A percentile compares a stretch with the other conserved stretches of the same genome.
phyloP scores from a whole-genome alignment of 1,284 basidiomycete genomes.

The Phaffia rhodozyma region DNA sequence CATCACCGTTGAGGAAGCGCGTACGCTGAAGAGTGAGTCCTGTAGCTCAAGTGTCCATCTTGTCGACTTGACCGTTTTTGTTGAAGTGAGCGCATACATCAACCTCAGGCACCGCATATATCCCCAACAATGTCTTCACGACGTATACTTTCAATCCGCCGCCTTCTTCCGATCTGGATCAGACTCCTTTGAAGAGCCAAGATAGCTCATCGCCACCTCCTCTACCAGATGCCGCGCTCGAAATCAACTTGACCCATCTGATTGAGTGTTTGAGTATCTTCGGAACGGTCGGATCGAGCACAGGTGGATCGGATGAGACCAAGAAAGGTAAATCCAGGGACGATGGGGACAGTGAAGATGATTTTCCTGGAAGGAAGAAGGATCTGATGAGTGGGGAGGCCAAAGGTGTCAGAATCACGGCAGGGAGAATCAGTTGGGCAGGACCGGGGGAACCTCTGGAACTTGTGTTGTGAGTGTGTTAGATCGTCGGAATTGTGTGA shows the following conservation, averaged over 20 bases:
- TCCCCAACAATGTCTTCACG: slow-evolving; percentile 65
- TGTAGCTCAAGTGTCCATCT: background rate
- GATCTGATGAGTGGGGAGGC: slow-evolving; percentile 25
- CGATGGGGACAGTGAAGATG: slow-evolving; percentile 42
- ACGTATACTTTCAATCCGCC: slow-evolving; percentile 52
- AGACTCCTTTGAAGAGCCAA: slow-evolving; percentile 25
- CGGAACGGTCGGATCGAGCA: slow-evolving; percentile 43
- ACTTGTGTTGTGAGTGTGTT: slow-evolving; percentile 56
- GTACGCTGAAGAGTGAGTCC: slow-evolving; percentile 55
- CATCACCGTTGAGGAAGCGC: slow-evolving; percentile 77
- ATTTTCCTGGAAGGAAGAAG: slow-evolving; percentile 30
- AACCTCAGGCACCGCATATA: slow-evolving; percentile 66
- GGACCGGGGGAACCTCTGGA: slow-evolving; percentile 68
- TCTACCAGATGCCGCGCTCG: slow-evolving; percentile 36
- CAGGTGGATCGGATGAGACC: slow-evolving; percentile 16
- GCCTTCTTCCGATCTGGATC: slow-evolving; percentile 26
- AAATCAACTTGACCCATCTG: slow-evolving; percentile 66
- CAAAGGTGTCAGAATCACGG: slow-evolving; percentile 40
- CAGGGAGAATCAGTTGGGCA: slow-evolving; percentile 70
- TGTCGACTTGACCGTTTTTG: background rate
- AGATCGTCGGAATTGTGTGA: background rate
- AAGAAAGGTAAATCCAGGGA: slow-evolving; percentile 11
- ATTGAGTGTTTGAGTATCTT: slow-evolving; percentile 87
- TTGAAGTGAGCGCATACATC: background rate
- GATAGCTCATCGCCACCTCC: slow-evolving; percentile 22